These are phyloP conservation scores for Sarocladium oryzae DNA, from an alignment of 2,329 filamentous ascomycete species.

Conservation along the genomic window DNA sequence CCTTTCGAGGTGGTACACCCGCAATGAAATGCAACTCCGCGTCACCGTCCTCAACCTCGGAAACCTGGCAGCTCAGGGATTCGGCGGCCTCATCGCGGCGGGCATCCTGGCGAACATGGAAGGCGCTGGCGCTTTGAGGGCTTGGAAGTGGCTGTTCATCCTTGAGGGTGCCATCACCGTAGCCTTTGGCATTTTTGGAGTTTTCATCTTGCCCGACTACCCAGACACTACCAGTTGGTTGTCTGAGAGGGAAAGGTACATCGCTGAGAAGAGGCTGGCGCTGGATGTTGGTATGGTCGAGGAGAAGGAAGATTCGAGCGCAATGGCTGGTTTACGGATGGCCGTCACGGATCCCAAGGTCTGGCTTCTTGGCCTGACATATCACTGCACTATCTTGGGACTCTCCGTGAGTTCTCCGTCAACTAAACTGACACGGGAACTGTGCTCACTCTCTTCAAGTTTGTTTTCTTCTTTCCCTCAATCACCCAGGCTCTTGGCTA, in stretches of 20 bases:
- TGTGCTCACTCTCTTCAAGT: conserved; percentile 7
- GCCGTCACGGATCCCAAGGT: conserved; percentile 55
- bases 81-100: conserved; percentile 27
- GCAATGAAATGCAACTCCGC: conserved; percentile 26
- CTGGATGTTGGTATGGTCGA: conserved; percentile 54
- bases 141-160: conserved; percentile 42
- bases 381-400: conserved; percentile 12
- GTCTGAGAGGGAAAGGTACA: conserved; percentile 47
- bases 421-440: not conserved
- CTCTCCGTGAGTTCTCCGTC: conserved; percentile 2
- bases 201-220: conserved; percentile 43
- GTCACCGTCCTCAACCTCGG: conserved; percentile 26
- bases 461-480: conserved; percentile 10
- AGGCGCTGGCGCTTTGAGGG: conserved; percentile 13
- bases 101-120: conserved; percentile 22
- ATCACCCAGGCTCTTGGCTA: conserved; percentile 7
- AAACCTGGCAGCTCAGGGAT: conserved; percentile 23
- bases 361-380: conserved; percentile 21
- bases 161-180: conserved; percentile 37
- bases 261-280: conserved; percentile 49
- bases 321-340: conserved; percentile 49
- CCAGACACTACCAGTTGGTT: conserved; percentile 48
- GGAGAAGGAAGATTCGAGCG: conserved; percentile 42
- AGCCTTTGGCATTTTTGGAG: conserved; percentile 24
- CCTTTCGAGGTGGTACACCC: conserved; percentile 33